phyloP scores from a whole-genome alignment of 768 basidiomycete species.

The Flagelloscypha sp. region DNA sequence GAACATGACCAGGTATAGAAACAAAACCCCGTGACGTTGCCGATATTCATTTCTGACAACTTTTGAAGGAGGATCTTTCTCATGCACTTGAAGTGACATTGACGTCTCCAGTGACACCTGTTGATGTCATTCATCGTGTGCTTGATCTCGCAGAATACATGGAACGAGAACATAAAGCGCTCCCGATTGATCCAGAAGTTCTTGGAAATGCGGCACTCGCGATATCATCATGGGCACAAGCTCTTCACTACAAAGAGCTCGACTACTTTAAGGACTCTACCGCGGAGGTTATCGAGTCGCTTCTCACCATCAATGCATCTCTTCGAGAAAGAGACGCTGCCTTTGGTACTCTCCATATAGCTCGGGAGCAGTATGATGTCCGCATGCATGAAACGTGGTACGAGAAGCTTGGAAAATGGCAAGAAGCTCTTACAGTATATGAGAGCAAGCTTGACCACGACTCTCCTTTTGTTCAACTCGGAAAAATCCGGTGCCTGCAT shows the following conservation, averaged over 20 bases:
- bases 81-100: conserved; percentile 47
- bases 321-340: conserved; percentile 59
- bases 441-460: conserved; percentile 36
- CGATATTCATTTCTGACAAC: neutral
- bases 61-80: conserved; percentile 47
- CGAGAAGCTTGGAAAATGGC: conserved; percentile 56
- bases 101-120: conserved; percentile 35
- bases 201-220: conserved; percentile 52
- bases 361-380: conserved; percentile 44
- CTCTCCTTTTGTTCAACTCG: conserved; percentile 38
- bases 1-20: too few relatives aligned
- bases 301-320: conserved; percentile 58
- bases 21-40: too few relatives aligned
- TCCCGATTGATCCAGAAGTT: conserved; percentile 49
- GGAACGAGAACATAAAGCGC: conserved; percentile 58
- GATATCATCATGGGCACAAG: conserved; percentile 58
- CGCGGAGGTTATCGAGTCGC: conserved; percentile 46
- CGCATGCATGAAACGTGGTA: conserved; percentile 58
- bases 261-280: conserved; percentile 54
- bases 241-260: conserved; percentile 60
- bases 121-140: conserved; percentile 50
- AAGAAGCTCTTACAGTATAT: conserved; percentile 48
- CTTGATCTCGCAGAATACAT: conserved; percentile 60
- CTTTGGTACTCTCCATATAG: conserved; percentile 55
- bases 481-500: conserved; percentile 53